Conservation (phyloP, 1,284 basidiomycete genomes). For the Blastosporella zonata region DNA sequence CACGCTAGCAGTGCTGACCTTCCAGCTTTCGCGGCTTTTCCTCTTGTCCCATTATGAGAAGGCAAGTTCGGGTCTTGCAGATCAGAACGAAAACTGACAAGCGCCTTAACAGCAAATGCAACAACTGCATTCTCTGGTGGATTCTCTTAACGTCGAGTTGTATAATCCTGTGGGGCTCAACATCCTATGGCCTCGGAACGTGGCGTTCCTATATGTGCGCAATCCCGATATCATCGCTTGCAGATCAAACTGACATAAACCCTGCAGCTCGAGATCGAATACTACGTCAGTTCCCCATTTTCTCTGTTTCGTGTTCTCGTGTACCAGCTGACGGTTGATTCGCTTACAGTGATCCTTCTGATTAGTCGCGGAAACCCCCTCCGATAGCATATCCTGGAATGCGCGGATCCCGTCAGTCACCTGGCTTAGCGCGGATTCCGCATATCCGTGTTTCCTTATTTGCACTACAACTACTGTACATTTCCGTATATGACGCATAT, state of each 20-base stretch:
- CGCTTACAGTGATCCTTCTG: constrained; percentile 16
- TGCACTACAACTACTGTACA: constrained; percentile 5
- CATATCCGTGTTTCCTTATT: neutral
- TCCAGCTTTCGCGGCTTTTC: constrained; percentile 71
- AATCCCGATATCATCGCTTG: constrained; percentile 7
- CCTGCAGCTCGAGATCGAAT: constrained; percentile 72
- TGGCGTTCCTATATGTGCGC: constrained; percentile 80
- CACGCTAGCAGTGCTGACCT: constrained; percentile 62
- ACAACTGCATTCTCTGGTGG: constrained; percentile 58
- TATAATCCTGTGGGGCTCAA: constrained; percentile 83
- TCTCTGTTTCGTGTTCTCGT: constrained; percentile 4
- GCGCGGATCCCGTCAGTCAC: constrained; percentile 9
- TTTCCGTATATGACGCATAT: constrained; percentile 2
- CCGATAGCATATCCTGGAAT: constrained; percentile 5
- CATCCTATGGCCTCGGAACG: constrained; percentile 74
- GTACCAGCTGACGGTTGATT: constrained; percentile 3
- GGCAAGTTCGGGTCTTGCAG: constrained; percentile 38
- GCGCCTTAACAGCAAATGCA: constrained; percentile 63
- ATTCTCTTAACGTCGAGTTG: constrained; percentile 60
- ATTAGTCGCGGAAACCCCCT: neutral
- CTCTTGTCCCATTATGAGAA: constrained; percentile 71
- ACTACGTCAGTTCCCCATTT: constrained; percentile 49
- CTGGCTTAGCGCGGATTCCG: neutral
- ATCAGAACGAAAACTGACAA: constrained; percentile 12
- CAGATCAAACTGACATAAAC: constrained; percentile 13